A percentile compares a stretch with the other conserved stretches of the same genome.
phyloP scores from a whole-genome alignment of 345 rosid genomes.

The Brassica juncea region DNA sequence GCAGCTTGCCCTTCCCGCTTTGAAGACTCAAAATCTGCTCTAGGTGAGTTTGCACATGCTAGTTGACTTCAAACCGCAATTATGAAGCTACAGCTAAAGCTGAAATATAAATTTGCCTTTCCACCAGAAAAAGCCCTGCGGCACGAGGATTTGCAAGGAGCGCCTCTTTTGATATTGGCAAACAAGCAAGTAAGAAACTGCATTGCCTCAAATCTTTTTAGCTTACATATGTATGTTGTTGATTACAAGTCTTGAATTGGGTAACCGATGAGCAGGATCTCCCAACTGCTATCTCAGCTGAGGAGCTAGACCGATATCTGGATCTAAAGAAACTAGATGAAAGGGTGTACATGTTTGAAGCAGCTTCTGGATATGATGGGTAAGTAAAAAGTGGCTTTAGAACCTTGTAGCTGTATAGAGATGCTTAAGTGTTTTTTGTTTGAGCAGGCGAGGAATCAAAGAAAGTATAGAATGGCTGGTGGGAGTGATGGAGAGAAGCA shows the following conservation, averaged over 20 bases:
- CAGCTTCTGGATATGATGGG: slow-evolving; percentile 94
- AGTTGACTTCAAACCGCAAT: not conserved
- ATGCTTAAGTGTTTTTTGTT: not conserved
- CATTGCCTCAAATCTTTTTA: not conserved
- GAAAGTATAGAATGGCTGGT: slow-evolving; percentile 89
- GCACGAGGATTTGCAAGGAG: slow-evolving; percentile 95
- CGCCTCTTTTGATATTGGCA: slow-evolving; percentile 89
- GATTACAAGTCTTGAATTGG: slow-evolving; percentile 6
- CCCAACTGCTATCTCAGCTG: slow-evolving; percentile 80
- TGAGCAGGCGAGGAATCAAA: slow-evolving; percentile 79
- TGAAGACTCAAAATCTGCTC: slow-evolving; percentile 93
- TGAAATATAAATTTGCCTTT: not conserved
- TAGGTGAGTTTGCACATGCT: slow-evolving; percentile 49
- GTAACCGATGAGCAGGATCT: slow-evolving; percentile 64
- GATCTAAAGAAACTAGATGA: slow-evolving; percentile 95
- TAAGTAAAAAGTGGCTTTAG: slow-evolving; percentile 38
- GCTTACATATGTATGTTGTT: not conserved
- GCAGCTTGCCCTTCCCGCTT: slow-evolving; percentile 92
- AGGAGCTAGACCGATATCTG: slow-evolving; percentile 76
- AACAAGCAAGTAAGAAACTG: slow-evolving; percentile 76
- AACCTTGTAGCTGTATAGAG: not conserved
- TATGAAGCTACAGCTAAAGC: slow-evolving; percentile 13
- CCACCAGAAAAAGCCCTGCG: slow-evolving; percentile 84
- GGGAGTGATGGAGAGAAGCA: slow-evolving; percentile 95
- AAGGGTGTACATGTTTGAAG: slow-evolving; percentile 92